These are phyloP conservation scores for Puccinia brachypodii DNA, from an alignment of 1,284 basidiomycete species.

Conservation along the genomic window DNA sequence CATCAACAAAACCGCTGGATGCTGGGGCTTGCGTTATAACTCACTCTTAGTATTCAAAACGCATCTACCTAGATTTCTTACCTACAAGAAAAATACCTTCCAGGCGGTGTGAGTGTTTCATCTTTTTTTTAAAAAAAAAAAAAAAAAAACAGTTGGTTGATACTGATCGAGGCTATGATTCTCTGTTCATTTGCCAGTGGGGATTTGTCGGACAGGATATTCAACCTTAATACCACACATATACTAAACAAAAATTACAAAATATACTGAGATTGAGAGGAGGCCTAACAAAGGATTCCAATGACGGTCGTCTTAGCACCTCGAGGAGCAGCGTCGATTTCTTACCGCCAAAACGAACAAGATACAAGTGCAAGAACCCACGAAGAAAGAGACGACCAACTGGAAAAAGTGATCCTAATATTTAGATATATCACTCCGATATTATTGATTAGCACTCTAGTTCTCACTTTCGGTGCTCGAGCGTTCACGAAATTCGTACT, in stretches of 20 bases:
- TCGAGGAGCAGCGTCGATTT: background rate
- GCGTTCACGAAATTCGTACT: slow-evolving; percentile 36
- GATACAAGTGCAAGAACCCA: background rate
- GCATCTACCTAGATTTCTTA: too few species aligned
- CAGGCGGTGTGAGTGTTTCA: too few species aligned
- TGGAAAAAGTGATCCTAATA: slow-evolving; percentile 15
- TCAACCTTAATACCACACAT: background rate
- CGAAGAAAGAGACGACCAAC: too few species aligned
- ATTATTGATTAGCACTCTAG: slow-evolving; percentile 25
- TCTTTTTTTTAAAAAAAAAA: too few species aligned
- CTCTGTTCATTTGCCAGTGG: too few species aligned
- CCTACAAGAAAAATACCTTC: too few species aligned
- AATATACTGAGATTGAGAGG: background rate
- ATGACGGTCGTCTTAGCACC: background rate
- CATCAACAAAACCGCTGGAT: too few species aligned
- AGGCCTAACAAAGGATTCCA: background rate
- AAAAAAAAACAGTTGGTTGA: too few species aligned
- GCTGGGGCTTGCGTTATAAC: too few species aligned
- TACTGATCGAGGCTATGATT: too few species aligned
- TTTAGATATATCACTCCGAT: slow-evolving; percentile 33
- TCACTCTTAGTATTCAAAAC: too few species aligned
- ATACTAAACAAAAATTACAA: background rate
- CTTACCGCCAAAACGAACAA: background rate
- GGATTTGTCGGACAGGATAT: slow-evolving; percentile 11
- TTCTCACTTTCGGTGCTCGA: slow-evolving; percentile 30